These are phyloP conservation scores for Erysimum pusillum DNA, from an alignment of 441 rosid species.

Conservation along the genomic window DNA sequence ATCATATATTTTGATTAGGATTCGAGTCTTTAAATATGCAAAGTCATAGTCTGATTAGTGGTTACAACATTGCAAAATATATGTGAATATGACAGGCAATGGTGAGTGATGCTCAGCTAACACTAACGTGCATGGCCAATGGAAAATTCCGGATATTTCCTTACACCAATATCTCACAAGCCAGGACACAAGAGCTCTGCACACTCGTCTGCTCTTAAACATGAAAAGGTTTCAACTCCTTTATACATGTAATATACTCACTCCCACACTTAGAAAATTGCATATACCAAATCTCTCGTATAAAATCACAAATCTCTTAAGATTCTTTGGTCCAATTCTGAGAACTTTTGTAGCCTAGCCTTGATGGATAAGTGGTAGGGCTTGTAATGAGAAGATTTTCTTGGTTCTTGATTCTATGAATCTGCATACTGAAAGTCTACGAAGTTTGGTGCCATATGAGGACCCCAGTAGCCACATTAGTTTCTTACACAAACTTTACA, in stretches of 20 bases:
- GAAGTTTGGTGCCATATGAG: constrained; percentile 35
- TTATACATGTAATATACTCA: background rate
- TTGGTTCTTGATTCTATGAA: constrained; percentile 35
- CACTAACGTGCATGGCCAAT: constrained; percentile 73
- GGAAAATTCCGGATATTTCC: constrained; percentile 75
- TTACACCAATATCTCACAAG: constrained; percentile 65
- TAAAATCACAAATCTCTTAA: background rate
- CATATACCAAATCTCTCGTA: constrained; percentile 33
- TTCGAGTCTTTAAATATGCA: background rate
- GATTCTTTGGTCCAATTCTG: background rate
- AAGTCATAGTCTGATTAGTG: constrained; percentile 1
- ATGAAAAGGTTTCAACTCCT: constrained; percentile 18
- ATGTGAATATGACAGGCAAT: constrained; percentile 54
- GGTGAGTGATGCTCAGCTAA: constrained; percentile 62
- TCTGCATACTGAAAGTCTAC: constrained; percentile 34
- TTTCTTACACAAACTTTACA: constrained; percentile 32
- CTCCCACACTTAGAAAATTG: constrained; percentile 24
- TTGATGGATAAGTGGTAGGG: constrained; percentile 2
- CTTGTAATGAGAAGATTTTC: constrained; percentile 22
- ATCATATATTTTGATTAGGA: too few species aligned
- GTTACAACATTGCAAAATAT: constrained; percentile 1
- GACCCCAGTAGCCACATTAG: constrained; percentile 37
- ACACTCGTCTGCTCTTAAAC: constrained; percentile 72
- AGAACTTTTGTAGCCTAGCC: constrained; percentile 19
- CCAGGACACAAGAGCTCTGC: constrained; percentile 76